Conservation (phyloP, 257 asterid species). For the Penstemon eatonii region DNA sequence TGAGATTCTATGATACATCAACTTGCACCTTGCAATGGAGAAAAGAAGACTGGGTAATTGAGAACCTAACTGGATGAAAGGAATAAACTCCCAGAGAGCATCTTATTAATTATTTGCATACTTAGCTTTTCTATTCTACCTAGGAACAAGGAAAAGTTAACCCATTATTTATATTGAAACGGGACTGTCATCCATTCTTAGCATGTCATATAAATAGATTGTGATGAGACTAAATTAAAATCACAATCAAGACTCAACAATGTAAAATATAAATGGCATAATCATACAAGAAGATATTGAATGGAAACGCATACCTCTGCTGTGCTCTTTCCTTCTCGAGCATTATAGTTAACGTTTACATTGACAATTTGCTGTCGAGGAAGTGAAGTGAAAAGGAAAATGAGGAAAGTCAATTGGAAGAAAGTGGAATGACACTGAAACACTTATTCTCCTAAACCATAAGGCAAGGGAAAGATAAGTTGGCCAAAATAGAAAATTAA, state of each 20-base stretch:
- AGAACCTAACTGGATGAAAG: background rate
- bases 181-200: conserved; percentile 8
- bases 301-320: conserved; percentile 53
- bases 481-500: conserved; percentile 17
- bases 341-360: conserved; percentile 65
- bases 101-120: conserved; percentile 7
- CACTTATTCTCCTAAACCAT: background rate
- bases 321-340: conserved; percentile 84
- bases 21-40: conserved; percentile 11
- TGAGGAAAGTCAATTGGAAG: conserved; percentile 7
- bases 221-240: background rate
- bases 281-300: conserved; percentile 15
- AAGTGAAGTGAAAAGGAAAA: conserved; percentile 16
- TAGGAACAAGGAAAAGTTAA: conserved; percentile 15
- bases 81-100: background rate
- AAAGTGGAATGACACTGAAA: conserved; percentile 1
- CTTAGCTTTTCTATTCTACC: conserved; percentile 4
- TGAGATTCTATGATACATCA: background rate
- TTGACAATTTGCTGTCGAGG: conserved; percentile 73
- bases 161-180: background rate
- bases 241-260: background rate
- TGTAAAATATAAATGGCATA: background rate
- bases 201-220: background rate
- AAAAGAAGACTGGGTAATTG: background rate
- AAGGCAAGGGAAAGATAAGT: conserved; percentile 1